Evolutionary conservation across 2,329 filamentous ascomycete genomes (phyloP).

Genomic region (Xylaria sp.): DNA sequence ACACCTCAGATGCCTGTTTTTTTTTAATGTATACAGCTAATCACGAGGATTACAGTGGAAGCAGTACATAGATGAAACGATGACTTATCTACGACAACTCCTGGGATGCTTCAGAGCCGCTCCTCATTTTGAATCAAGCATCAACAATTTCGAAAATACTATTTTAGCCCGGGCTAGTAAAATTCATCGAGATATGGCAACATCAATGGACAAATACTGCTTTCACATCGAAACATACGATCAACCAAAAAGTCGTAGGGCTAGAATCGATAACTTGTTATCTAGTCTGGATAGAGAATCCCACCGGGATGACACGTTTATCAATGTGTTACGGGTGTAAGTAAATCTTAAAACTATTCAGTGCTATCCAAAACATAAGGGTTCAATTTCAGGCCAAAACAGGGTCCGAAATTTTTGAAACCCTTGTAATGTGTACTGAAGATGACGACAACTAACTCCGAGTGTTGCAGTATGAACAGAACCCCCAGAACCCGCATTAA

Average conservation of each 20-base stretch:
- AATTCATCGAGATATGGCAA: background rate
- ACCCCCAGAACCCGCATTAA: background rate
- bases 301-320: background rate
- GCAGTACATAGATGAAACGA: background rate
- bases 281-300: background rate
- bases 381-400: too few relatives aligned
- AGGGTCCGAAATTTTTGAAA: background rate
- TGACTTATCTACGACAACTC: background rate
- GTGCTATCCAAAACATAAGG: background rate
- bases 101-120: constrained; percentile 1
- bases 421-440: background rate
- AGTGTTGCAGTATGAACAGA: background rate
- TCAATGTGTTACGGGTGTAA: background rate
- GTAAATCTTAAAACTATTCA: background rate
- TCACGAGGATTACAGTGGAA: background rate
- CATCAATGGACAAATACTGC: background rate
- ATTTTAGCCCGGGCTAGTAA: background rate
- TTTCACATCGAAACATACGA: background rate
- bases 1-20: too few relatives aligned
- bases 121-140: constrained; percentile 1
- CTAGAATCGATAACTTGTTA: background rate
- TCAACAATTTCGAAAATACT: background rate
- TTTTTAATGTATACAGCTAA: background rate
- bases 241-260: background rate
- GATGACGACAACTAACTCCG: background rate